Percentiles rank a stretch among this genome's conserved stretches.
Evolutionary conservation across 108 stramenopile species (phyloP).

Genomic region (Cyclotella cryptica): DNA sequence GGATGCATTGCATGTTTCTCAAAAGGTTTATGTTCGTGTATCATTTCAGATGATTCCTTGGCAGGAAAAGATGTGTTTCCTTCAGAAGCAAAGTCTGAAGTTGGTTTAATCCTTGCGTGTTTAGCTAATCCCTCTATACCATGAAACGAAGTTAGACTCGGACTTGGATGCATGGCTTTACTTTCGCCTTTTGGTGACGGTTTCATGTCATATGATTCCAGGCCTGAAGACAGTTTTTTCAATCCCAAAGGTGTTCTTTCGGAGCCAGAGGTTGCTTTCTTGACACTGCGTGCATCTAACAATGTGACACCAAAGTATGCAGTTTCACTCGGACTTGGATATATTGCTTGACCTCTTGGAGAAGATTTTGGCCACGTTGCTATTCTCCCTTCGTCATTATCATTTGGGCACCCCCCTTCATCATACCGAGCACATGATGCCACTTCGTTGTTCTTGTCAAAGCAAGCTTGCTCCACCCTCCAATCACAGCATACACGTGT

Average conservation of each 20-base stretch:
- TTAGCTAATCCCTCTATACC: not conserved
- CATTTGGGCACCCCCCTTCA: constrained; percentile 9
- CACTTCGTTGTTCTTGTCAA: constrained; percentile 4
- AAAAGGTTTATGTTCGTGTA: too few species aligned
- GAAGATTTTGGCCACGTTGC: not conserved
- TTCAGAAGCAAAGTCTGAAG: not conserved
- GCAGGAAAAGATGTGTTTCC: not conserved
- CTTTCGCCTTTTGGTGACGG: not conserved
- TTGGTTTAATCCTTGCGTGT: not conserved
- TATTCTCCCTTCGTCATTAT: not conserved
- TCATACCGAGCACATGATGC: not conserved
- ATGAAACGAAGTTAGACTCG: not conserved
- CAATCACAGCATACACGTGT: constrained; percentile 14
- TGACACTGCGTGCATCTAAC: too few species aligned
- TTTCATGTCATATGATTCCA: not conserved
- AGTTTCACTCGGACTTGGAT: not conserved
- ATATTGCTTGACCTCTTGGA: not conserved
- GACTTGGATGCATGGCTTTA: not conserved
- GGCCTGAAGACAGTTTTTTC: too few species aligned
- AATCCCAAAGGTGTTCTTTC: too few species aligned
- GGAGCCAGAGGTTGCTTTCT: too few species aligned
- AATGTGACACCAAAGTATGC: too few species aligned
- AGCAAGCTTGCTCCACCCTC: constrained; percentile 5
- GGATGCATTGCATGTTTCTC: constrained; percentile 1
- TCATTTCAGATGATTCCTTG: too few species aligned